Conservation (phyloP, 192 early-diverging fungal genomes). For the Diversispora epigaea region DNA sequence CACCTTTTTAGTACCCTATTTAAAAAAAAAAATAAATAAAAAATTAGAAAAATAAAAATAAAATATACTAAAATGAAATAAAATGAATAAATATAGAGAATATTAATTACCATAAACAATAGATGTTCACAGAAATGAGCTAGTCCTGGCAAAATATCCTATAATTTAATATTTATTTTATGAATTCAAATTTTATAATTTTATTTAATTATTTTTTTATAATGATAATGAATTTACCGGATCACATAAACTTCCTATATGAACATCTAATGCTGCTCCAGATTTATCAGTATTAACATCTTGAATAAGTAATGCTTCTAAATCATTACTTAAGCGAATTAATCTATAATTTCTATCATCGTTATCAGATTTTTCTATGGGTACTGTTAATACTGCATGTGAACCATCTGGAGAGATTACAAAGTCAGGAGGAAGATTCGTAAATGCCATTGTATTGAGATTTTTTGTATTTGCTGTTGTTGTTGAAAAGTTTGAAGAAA, state of each 20-base stretch:
- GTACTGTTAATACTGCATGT: conserved; percentile 32
- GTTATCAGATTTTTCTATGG: conserved; percentile 54
- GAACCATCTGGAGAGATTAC: conserved; percentile 24
- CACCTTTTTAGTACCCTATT: conserved; percentile 17
- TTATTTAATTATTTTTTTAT: no score
- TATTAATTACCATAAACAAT: conserved; percentile 59
- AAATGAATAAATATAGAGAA: neutral
- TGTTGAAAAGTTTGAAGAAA: no score
- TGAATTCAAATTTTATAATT: no score
- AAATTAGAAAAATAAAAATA: neutral
- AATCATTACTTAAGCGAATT: conserved; percentile 53
- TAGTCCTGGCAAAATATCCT: conserved; percentile 59
- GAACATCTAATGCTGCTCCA: conserved; percentile 59
- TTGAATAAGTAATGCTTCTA: conserved; percentile 58
- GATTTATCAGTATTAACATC: conserved; percentile 57
- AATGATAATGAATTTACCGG: conserved; percentile 35
- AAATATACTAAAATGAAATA: neutral
- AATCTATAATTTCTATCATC: conserved; percentile 62
- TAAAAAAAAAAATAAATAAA: neutral
- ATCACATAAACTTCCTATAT: conserved; percentile 61
- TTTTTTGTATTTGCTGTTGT: no score
- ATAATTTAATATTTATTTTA: no score
- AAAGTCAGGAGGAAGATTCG: neutral
- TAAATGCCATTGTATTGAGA: neutral
- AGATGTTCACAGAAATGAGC: conserved; percentile 74